Evolutionary conservation across 352 stramenopile species (phyloP).

Genomic region (Phytophthora syringae): DNA sequence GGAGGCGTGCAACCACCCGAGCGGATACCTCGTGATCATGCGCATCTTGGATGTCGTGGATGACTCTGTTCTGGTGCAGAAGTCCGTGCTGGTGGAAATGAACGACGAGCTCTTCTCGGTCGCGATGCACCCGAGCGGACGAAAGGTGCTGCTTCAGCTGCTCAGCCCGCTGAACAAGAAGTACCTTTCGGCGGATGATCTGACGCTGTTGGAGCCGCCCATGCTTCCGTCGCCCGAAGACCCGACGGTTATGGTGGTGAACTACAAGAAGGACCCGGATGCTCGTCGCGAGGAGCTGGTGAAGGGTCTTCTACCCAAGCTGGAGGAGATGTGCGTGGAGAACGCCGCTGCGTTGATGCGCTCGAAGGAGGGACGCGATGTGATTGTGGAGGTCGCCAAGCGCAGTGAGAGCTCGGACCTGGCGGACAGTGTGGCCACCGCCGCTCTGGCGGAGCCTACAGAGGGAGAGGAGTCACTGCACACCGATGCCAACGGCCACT

Average conservation of each 20-base stretch:
- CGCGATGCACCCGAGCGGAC: conserved; percentile 73
- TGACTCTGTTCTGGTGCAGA: conserved; percentile 92
- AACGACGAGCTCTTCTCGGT: conserved; percentile 79
- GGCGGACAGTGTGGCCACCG: conserved; percentile 49
- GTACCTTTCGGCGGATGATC: conserved; percentile 84
- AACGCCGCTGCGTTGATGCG: conserved; percentile 72
- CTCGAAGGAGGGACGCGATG: conserved; percentile 82
- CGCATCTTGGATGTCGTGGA: conserved; percentile 91
- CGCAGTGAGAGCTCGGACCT: conserved; percentile 60
- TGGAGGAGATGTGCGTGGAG: conserved; percentile 78
- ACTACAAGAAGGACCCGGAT: conserved; percentile 90
- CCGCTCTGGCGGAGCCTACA: conserved; percentile 46
- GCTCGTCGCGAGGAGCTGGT: conserved; percentile 78
- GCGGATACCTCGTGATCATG: conserved; percentile 91
- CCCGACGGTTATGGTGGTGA: conserved; percentile 63
- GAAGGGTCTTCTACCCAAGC: conserved; percentile 78
- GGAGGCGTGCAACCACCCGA: conserved; percentile 90
- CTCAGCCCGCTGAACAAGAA: conserved; percentile 83
- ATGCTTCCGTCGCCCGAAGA: conserved; percentile 77
- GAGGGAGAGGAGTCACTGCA: conserved; percentile 66
- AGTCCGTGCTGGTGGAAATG: conserved; percentile 85
- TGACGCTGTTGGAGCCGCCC: conserved; percentile 72
- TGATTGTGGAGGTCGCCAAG: conserved; percentile 85
- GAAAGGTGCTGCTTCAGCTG: conserved; percentile 84
- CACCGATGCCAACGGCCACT: conserved; percentile 78